phyloP scores from a whole-genome alignment of 2,329 filamentous ascomycete genomes.

The Gyromitra esculenta region DNA sequence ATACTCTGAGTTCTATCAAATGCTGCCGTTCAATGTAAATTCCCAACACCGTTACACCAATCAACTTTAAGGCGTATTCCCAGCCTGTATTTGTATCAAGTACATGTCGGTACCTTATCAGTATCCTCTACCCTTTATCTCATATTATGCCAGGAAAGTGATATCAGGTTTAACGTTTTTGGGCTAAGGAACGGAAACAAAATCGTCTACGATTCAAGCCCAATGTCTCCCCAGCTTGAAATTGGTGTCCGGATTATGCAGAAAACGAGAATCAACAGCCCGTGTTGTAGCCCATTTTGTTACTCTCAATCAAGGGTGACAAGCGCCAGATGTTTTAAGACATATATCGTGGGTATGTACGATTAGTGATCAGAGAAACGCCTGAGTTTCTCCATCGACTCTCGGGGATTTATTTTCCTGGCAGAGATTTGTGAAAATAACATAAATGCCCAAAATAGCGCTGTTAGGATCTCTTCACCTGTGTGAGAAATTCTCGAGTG shows the following conservation, averaged over 20 bases:
- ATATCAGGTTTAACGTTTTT: neutral
- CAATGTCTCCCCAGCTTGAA: neutral
- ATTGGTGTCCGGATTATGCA: neutral
- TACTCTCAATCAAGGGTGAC: neutral
- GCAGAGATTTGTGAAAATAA: no score
- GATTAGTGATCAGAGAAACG: neutral
- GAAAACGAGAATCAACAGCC: neutral
- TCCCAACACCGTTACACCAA: neutral
- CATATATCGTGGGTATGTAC: neutral
- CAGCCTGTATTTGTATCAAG: no score
- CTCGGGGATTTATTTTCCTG: neutral
- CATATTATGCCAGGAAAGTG: neutral
- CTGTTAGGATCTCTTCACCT: neutral
- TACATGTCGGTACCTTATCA: no score
- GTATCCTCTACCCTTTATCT: no score
- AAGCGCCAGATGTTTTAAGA: neutral
- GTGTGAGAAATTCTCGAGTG: neutral
- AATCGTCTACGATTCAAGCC: neutral
- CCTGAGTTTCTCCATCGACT: neutral
- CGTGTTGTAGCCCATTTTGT: neutral
- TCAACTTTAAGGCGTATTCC: neutral
- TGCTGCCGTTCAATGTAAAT: neutral
- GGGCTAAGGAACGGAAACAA: neutral
- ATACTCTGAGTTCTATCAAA: neutral
- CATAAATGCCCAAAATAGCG: no score